Percentiles rank a stretch among this genome's conserved stretches.
Conservation (phyloP, 768 basidiomycete genomes). For the Tylopilus balloui region DNA sequence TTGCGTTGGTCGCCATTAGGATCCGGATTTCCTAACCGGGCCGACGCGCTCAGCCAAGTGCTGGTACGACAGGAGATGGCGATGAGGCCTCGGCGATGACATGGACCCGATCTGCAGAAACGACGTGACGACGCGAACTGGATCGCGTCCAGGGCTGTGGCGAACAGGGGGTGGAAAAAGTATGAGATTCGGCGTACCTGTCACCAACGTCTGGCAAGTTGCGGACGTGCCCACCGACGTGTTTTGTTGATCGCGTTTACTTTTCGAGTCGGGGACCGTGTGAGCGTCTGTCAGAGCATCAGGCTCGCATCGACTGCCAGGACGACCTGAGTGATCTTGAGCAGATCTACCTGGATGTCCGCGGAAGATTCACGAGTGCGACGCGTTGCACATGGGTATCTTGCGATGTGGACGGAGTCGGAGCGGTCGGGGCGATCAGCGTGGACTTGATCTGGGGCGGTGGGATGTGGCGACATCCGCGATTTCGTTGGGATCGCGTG, state of each 20-base stretch:
- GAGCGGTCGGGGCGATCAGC: constrained; percentile 25
- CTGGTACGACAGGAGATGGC: background rate
- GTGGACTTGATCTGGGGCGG: constrained; percentile 20
- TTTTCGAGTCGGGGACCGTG: constrained; percentile 16
- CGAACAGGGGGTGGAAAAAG: constrained; percentile 27
- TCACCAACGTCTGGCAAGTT: constrained; percentile 12
- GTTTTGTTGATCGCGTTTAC: constrained; percentile 16
- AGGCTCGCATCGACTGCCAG: constrained; percentile 19
- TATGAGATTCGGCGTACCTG: constrained; percentile 16
- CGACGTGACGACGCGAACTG: constrained; percentile 7
- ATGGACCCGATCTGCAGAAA: constrained; percentile 12
- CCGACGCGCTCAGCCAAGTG: background rate
- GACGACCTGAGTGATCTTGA: constrained; percentile 21
- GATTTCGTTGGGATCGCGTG: constrained; percentile 14
- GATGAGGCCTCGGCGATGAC: constrained; percentile 12
- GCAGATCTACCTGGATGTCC: constrained; percentile 28
- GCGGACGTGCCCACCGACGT: background rate
- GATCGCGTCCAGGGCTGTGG: constrained; percentile 16
- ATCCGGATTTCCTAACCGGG: constrained; percentile 7
- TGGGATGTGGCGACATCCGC: constrained; percentile 20
- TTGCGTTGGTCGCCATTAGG: background rate
- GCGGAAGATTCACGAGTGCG: constrained; percentile 30
- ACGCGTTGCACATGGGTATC: constrained; percentile 29
- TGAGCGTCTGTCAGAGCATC: background rate
- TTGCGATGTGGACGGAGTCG: constrained; percentile 31